These are phyloP conservation scores for Nicotiana attenuata DNA, from an alignment of 257 asterid genomes.

Conservation along the genomic window DNA sequence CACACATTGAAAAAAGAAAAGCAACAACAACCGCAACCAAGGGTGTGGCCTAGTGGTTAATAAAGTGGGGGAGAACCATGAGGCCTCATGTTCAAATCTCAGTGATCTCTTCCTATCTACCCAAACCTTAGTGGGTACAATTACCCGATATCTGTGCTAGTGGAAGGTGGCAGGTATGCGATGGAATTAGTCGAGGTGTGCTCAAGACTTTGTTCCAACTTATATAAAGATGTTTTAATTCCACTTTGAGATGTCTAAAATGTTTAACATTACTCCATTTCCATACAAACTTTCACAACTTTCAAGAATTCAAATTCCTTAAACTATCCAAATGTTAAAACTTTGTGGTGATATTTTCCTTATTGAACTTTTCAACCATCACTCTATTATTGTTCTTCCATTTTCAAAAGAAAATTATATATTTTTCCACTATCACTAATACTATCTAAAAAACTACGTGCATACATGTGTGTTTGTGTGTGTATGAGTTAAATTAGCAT, in stretches of 20 bases:
- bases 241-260: neutral
- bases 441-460: too few species aligned
- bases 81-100: too few species aligned
- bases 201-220: neutral
- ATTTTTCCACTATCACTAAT: neutral
- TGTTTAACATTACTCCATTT: neutral
- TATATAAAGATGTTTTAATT: neutral
- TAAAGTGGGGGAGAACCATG: too few species aligned
- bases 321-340: neutral
- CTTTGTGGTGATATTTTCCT: neutral
- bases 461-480: neutral
- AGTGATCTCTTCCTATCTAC: too few species aligned
- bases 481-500: neutral
- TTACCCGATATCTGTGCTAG: too few species aligned
- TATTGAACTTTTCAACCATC: neutral
- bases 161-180: too few species aligned
- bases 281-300: neutral
- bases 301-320: neutral
- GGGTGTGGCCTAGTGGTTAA: too few species aligned
- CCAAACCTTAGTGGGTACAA: too few species aligned
- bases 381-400: neutral
- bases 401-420: neutral
- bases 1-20: neutral
- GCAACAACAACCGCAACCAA: neutral
- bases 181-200: too few species aligned